A percentile compares a stretch with the other conserved stretches of the same genome.
These are phyloP conservation scores for Phyllostachys edulis DNA, from an alignment of 176 grass and related monocot genomes.

Conservation along the genomic window DNA sequence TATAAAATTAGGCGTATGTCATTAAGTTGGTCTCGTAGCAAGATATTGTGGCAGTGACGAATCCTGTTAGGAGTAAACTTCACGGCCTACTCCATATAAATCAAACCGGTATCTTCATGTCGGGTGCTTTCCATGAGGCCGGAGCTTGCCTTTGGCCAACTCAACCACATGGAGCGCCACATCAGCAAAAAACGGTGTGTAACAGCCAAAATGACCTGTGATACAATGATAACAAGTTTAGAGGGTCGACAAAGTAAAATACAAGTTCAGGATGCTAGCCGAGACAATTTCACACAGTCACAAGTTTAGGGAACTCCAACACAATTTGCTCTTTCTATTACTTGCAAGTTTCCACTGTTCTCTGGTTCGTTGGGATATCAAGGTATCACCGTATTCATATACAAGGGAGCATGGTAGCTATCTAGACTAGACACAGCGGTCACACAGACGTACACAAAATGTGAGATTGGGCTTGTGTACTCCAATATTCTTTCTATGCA, in stretches of 20 bases:
- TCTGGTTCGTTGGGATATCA: not conserved
- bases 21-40: not conserved
- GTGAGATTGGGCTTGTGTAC: not conserved
- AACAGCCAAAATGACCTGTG: too few species aligned
- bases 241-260: too few species aligned
- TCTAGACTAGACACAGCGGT: not conserved
- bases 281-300: too few species aligned
- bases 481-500: not conserved
- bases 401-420: not conserved
- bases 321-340: not conserved
- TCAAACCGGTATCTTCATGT: not conserved
- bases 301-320: too few species aligned
- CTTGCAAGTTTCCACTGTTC: not conserved
- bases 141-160: too few species aligned
- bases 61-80: not conserved
- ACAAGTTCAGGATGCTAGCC: too few species aligned
- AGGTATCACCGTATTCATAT: too few species aligned
- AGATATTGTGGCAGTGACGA: not conserved
- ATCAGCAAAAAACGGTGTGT: too few species aligned
- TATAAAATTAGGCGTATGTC: not conserved
- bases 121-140: not conserved
- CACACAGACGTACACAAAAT: not conserved
- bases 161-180: too few species aligned
- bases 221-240: too few species aligned
- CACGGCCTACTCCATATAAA: not conserved